Evolutionary conservation across 2,329 filamentous ascomycete genomes (phyloP).

Genomic region (Neofusicoccum umdonicola): DNA sequence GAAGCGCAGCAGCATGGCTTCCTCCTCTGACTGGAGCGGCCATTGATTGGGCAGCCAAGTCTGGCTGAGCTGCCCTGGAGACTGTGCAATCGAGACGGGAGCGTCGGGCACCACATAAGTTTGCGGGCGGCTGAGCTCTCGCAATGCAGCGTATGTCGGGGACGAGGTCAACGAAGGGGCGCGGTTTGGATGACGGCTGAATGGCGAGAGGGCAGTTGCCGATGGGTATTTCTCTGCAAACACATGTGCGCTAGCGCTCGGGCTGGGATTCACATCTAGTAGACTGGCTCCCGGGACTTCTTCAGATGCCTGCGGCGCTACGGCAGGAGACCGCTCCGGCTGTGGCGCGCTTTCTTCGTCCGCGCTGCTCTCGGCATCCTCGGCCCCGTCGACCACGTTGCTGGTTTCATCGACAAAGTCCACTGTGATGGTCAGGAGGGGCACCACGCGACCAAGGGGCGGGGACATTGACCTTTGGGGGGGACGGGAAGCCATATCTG

Average conservation of each 20-base stretch:
- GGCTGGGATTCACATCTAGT: not conserved
- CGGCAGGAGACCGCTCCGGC: not conserved
- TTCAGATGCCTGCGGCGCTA: not conserved
- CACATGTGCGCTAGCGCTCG: not conserved
- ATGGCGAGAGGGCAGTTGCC: conserved; percentile 18
- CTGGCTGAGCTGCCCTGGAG: conserved; percentile 25
- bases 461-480: conserved; percentile 26
- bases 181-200: conserved; percentile 15
- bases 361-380: conserved; percentile 22
- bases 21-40: conserved; percentile 36
- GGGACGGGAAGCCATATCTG: conserved; percentile 38
- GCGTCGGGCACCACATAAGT: not conserved
- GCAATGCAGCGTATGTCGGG: conserved; percentile 20
- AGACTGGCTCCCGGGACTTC: not conserved
- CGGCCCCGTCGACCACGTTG: conserved; percentile 33
- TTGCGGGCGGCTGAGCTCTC: conserved; percentile 20
- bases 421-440: conserved; percentile 27
- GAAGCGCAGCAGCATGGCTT: conserved; percentile 36
- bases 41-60: conserved; percentile 32
- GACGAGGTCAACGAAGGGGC: conserved; percentile 18
- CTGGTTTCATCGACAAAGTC: conserved; percentile 37
- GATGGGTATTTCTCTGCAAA: not conserved
- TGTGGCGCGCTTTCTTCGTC: conserved; percentile 5
- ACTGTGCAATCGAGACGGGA: not conserved
- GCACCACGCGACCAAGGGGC: not conserved